Conservation (phyloP, 345 rosid species). For the Diplotaxis tenuifolia region DNA sequence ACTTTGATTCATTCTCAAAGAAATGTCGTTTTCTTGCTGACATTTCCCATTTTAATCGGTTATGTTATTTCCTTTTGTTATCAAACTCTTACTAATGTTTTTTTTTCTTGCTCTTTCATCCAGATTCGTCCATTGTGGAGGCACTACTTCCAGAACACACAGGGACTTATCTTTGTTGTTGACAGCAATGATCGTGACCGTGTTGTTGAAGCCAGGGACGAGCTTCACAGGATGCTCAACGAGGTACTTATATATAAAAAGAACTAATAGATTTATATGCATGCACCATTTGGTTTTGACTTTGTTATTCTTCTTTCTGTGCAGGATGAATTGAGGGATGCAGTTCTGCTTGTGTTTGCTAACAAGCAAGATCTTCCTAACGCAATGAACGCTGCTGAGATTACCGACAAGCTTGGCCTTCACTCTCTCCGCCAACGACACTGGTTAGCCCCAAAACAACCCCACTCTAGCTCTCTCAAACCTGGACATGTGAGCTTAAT, state of each 20-base stretch:
- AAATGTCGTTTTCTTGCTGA: slow-evolving; percentile 20
- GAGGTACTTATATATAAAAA: slow-evolving; percentile 39
- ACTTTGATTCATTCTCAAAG: slow-evolving; percentile 10
- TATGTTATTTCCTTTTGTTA: not conserved
- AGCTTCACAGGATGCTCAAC: slow-evolving; percentile 74
- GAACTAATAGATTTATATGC: not conserved
- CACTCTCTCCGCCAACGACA: slow-evolving; percentile 74
- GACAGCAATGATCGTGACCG: slow-evolving; percentile 79
- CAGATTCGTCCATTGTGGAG: slow-evolving; percentile 83
- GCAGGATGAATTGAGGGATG: slow-evolving; percentile 74
- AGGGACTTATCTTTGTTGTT: slow-evolving; percentile 74
- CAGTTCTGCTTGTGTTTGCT: slow-evolving; percentile 65
- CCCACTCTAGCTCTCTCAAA: not conserved
- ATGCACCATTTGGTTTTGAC: not conserved
- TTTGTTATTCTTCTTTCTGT: not conserved
- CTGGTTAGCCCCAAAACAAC: slow-evolving; percentile 40
- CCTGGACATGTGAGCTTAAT: not conserved
- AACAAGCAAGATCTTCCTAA: slow-evolving; percentile 77
- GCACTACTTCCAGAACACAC: slow-evolving; percentile 78
- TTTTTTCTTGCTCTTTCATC: not conserved
- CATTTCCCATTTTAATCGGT: not conserved
- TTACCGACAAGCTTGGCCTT: slow-evolving; percentile 74
- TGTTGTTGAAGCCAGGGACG: slow-evolving; percentile 75
- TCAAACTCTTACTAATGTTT: not conserved
- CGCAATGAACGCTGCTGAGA: slow-evolving; percentile 74